A percentile compares a stretch with the other conserved stretches of the same genome.
phyloP scores from a whole-genome alignment of 306 rosid genomes.

The Luffa aegyptiaca region DNA sequence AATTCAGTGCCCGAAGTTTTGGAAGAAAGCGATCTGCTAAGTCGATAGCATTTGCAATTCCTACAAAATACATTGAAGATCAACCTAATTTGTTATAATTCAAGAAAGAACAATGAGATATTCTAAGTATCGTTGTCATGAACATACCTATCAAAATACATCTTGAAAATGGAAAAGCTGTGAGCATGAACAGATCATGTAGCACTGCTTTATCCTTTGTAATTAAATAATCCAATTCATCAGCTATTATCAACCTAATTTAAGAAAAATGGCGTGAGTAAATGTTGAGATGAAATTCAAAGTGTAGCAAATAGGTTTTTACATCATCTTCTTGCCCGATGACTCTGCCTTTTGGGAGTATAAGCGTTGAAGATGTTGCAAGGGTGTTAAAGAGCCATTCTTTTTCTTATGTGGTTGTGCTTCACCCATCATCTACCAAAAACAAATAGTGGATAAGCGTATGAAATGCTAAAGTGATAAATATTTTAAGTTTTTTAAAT shows the following conservation, averaged over 20 bases:
- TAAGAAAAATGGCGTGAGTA: slow-evolving; percentile 1
- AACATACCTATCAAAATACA: slow-evolving; percentile 66
- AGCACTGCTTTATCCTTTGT: slow-evolving; percentile 80
- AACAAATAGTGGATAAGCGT: slow-evolving; percentile 17
- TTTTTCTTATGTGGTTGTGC: slow-evolving; percentile 27
- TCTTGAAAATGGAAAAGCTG: slow-evolving; percentile 77
- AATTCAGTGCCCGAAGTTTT: slow-evolving; percentile 69
- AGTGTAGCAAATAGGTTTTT: slow-evolving; percentile 18
- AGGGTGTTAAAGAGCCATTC: slow-evolving; percentile 36
- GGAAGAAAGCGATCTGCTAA: slow-evolving; percentile 95
- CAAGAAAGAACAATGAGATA: background rate
- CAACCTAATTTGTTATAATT: background rate
- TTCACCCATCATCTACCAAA: slow-evolving; percentile 47
- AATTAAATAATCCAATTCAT: slow-evolving; percentile 85
- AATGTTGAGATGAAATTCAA: slow-evolving; percentile 5
- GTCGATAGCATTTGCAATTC: slow-evolving; percentile 90
- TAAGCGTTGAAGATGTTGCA: slow-evolving; percentile 63
- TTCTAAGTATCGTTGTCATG: background rate
- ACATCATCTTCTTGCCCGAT: slow-evolving; percentile 52
- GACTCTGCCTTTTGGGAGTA: slow-evolving; percentile 52
- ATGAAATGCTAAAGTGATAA: background rate
- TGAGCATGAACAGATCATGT: slow-evolving; percentile 92
- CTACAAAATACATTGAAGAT: slow-evolving; percentile 25
- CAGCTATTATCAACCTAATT: slow-evolving; percentile 65
- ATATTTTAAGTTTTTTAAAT: background rate